Evolutionary conservation across 2,329 filamentous ascomycete species (phyloP), one percentile per base, ranked within the genome.

Genomic region (Myriosclerotinia scirpicola): DNA sequence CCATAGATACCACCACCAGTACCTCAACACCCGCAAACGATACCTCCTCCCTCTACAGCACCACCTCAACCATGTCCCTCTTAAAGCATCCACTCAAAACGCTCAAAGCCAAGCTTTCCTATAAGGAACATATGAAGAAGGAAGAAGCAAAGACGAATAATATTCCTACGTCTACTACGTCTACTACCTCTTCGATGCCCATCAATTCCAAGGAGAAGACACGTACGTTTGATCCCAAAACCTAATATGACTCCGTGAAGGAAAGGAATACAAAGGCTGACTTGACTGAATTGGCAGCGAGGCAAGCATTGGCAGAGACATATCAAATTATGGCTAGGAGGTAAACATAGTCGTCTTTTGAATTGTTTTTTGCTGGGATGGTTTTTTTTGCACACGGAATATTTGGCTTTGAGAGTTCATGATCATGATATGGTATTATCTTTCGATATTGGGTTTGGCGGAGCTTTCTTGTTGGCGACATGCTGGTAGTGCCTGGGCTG

Each of bases 51-150:
- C 68, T 74, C 11, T 60, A 59, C 22, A 75, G 71, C 64, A 71
- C 71, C 34, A 71, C 70, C 5, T 74, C 71, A 3, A 75, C 69
- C 5, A 64, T 73, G 40, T 69, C 68, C 11, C 67, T 75, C 3
- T 53, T 75, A 14, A 73, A 74, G 50, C 54, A 66, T 22, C 67
- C 56, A 0, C 12, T 54, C 30, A 42, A 12, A 34, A 60, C n/a
- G 8, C 11, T 65, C 34, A 65, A 65, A 42, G 11, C 15, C 3
- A 60, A 50, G 22, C n/a, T 65, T 11, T 50, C 42, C 2, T 9
- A 22, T 20, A 61, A 50, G 9, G 58, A 61, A 7, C 5, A 50
- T 50, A 20, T 7, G n/a, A 61, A 61, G n/a, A 40, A 14, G 14
- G 58, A 38, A 50, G 34, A 22, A 14, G n/a, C 34, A 14, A 50